Evolutionary conservation across 1,139 yeast species (phyloP), one percentile per base, ranked within the genome.

Genomic region (Debaryomyces udenii): DNA sequence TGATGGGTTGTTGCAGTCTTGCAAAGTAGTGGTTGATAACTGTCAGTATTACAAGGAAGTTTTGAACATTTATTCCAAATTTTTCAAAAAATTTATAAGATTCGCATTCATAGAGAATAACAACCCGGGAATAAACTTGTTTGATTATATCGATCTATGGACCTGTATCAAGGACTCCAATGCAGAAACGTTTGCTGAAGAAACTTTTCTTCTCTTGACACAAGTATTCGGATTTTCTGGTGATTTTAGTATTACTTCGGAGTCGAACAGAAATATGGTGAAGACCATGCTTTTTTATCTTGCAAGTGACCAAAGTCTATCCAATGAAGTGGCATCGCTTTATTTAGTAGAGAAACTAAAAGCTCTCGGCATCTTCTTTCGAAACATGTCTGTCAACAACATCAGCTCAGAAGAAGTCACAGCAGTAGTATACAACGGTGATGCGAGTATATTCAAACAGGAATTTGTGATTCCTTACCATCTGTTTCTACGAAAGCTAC

Each of bases 1-100:
- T 2, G 32, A 24, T 9, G 45, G 49, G 14, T 39, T 69, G 10
- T 36, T 41, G n/a, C 47, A 42, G n/a, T 55, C 56, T 31, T 50
- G 64, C 10, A 66, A 68, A 41, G 53, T 63, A 3, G 51, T 69
- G 5, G 48, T 62, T 5, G 76, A 71, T 45, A 71, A 72, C 45
- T 56, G 55, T 36, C 48, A 52, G 27, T 72, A 69, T 51, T 71
- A 73, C 48, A 59, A 56, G 26, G 76, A 72, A 41, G 59, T 72
- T 2, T 52, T 53, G 20, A 42, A 37, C 5, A 49, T 64, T 9
- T 66, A 53, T 51, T 37, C 56, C 23, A 61, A 59, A 41, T 72
- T 70, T 41, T 37, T 68, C n/a, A 51, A 54, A 32, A 70, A 67
- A 47, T 46, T 70, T 7, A 50, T 68, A 9, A 47, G 49, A 26